These are phyloP conservation scores for Dothistroma septosporum DNA, from an alignment of 2,329 filamentous ascomycete species.

Conservation along the genomic window DNA sequence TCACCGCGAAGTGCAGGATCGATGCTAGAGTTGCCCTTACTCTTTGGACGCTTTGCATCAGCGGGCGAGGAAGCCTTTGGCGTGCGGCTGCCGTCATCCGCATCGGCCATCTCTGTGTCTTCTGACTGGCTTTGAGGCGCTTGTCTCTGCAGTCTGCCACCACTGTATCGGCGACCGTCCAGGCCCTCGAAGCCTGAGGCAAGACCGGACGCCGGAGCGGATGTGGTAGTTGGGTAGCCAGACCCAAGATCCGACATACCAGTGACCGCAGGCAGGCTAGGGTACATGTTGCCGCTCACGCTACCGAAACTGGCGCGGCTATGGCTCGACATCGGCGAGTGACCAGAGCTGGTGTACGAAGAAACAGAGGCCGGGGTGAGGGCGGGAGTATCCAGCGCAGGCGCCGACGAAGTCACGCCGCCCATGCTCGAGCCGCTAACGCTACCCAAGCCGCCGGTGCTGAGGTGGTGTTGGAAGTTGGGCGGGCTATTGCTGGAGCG, in stretches of 20 bases:
- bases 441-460: slow-evolving; percentile 29
- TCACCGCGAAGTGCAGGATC: slow-evolving; percentile 37
- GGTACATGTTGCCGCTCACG: slow-evolving; percentile 62
- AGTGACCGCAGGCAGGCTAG: slow-evolving; percentile 66
- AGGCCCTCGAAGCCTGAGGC: slow-evolving; percentile 60
- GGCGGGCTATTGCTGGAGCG: slow-evolving; percentile 58
- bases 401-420: slow-evolving; percentile 40
- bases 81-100: slow-evolving; percentile 36
- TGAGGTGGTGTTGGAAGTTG: slow-evolving; percentile 28
- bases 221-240: slow-evolving; percentile 61
- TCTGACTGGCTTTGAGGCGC: slow-evolving; percentile 43
- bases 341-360: slow-evolving; percentile 68
- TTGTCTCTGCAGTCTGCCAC: slow-evolving; percentile 56
- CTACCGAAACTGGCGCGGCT: slow-evolving; percentile 52
- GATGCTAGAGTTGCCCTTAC: slow-evolving; percentile 33
- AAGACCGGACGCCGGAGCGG: slow-evolving; percentile 64
- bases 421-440: slow-evolving; percentile 37
- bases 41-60: slow-evolving; percentile 28
- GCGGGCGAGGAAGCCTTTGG: slow-evolving; percentile 27
- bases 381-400: slow-evolving; percentile 62
- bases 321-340: slow-evolving; percentile 70
- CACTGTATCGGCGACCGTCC: slow-evolving; percentile 58
- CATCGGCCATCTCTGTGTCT: slow-evolving; percentile 40
- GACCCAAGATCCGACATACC: slow-evolving; percentile 57
- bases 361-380: slow-evolving; percentile 71